Conservation (phyloP, 2,329 filamentous ascomycete genomes). For the Pseudocercospora pini-densiflorae region DNA sequence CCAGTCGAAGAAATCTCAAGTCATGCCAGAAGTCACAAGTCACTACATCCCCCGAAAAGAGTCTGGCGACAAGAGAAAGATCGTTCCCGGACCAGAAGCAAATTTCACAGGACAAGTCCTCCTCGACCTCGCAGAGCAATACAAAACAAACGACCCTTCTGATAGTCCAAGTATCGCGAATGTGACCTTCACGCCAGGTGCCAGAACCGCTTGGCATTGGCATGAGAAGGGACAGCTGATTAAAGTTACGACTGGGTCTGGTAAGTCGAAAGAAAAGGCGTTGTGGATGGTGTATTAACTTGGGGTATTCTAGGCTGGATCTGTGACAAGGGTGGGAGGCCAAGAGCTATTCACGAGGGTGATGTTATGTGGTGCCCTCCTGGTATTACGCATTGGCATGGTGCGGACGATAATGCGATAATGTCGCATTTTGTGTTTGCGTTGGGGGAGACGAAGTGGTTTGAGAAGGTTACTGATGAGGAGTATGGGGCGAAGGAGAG, state of each 20-base stretch:
- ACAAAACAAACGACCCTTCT: not conserved
- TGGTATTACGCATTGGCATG: constrained; percentile 15
- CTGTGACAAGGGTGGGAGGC: constrained; percentile 2
- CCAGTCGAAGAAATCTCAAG: too few relatives aligned
- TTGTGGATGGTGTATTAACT: not conserved
- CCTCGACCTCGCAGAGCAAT: not conserved
- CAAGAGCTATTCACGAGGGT: constrained; percentile 3
- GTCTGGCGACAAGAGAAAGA: not conserved
- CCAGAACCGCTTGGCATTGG: constrained; percentile 9
- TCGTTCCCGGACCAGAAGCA: not conserved
- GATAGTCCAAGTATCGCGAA: not conserved
- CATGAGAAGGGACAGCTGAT: constrained; percentile 13
- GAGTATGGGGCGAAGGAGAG: not conserved
- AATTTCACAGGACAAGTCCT: not conserved
- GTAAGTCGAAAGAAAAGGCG: not conserved
- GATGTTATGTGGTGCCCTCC: constrained; percentile 11
- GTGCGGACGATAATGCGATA: not conserved
- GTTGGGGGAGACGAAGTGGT: constrained; percentile 3
- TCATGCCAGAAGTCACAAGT: not conserved
- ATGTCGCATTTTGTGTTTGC: constrained; percentile 9
- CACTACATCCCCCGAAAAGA: not conserved
- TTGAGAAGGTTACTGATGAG: not conserved
- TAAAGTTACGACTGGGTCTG: not conserved
- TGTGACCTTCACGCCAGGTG: constrained; percentile 9
- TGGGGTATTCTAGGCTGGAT: not conserved